Conservation (phyloP, 768 basidiomycete genomes). For the Chlorophyllum brunneum region DNA sequence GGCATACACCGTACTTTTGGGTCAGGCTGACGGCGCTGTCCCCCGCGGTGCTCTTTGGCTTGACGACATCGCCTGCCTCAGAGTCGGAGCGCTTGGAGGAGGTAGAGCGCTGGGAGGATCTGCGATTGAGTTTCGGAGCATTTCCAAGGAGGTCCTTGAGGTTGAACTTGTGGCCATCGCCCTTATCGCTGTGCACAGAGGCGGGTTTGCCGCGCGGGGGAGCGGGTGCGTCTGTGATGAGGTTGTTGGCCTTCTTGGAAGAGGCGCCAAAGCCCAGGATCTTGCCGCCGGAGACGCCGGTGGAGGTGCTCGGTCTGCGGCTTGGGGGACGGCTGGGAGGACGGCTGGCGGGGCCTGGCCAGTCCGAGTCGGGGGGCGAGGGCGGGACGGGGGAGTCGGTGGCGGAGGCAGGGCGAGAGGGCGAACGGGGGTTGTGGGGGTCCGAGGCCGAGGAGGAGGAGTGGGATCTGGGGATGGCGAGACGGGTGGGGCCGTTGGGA, state of each 20-base stretch:
- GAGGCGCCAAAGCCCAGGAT: slow-evolving; percentile 12
- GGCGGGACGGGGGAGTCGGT: slow-evolving; percentile 26
- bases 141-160: slow-evolving; percentile 75
- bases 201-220: slow-evolving; percentile 34
- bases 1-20: slow-evolving; percentile 96
- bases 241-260: too few relatives aligned
- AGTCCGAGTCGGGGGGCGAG: slow-evolving; percentile 58
- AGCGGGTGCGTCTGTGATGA: slow-evolving; percentile 16
- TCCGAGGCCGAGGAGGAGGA: slow-evolving; percentile 36
- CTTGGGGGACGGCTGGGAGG: slow-evolving; percentile 60
- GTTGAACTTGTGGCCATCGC: slow-evolving; percentile 68
- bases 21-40: slow-evolving; percentile 46
- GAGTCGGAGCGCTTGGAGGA: slow-evolving; percentile 65
- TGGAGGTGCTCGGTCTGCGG: slow-evolving; percentile 44
- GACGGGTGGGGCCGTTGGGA: slow-evolving; percentile 44
- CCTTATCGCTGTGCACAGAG: slow-evolving; percentile 49
- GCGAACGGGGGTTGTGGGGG: slow-evolving; percentile 21
- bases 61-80: slow-evolving; percentile 35
- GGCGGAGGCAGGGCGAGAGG: slow-evolving; percentile 19
- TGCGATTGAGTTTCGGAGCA: slow-evolving; percentile 73
- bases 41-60: slow-evolving; percentile 36
- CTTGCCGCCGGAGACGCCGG: slow-evolving; percentile 36
- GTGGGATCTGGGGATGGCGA: slow-evolving; percentile 17
- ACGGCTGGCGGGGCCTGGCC: slow-evolving; percentile 51
- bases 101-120: slow-evolving; percentile 64